Conservation (phyloP, 2,329 filamentous ascomycete genomes). For the Trichoderma afroharzianum region DNA sequence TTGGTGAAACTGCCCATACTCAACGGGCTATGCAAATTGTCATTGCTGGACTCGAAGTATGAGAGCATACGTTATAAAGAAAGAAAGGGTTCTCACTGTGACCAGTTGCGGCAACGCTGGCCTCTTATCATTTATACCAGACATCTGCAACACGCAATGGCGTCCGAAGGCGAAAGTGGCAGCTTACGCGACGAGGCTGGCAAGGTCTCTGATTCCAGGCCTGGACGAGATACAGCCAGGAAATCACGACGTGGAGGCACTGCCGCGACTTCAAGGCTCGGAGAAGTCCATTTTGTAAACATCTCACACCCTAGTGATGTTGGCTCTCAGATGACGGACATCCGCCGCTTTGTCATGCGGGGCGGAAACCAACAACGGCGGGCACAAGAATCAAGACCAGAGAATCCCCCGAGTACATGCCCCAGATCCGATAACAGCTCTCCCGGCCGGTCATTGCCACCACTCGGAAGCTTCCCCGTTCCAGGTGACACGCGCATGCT, state of each 20-base stretch:
- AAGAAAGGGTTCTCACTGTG: neutral
- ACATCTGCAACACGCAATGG: neutral
- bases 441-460: neutral
- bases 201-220: neutral
- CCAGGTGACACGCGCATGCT: neutral
- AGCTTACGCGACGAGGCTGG: neutral
- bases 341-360: neutral
- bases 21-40: neutral
- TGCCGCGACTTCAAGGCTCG: neutral
- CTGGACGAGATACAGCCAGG: neutral
- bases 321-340: neutral
- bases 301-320: neutral
- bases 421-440: neutral
- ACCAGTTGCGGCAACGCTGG: neutral
- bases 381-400: neutral
- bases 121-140: neutral
- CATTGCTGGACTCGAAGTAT: neutral
- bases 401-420: neutral
- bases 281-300: neutral
- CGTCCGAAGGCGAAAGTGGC: neutral
- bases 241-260: neutral
- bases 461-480: neutral
- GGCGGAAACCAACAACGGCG: neutral
- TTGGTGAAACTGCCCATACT: neutral
- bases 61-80: neutral